A percentile compares a stretch with the other conserved stretches of the same genome.
Conservation (phyloP, 2,329 filamentous ascomycete species). For the Claviceps fusiformis region DNA sequence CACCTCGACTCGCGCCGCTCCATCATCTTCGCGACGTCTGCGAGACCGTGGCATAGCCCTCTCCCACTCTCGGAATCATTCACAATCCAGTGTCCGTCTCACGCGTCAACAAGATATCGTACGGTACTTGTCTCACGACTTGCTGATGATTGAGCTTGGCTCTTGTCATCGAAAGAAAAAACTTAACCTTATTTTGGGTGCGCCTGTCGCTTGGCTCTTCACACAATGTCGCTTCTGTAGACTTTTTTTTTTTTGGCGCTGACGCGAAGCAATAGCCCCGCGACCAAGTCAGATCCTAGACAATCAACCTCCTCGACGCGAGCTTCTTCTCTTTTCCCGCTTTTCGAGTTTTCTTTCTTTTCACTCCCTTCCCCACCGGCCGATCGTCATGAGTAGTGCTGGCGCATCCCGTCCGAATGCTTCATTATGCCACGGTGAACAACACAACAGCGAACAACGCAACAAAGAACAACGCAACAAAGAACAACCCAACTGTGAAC, state of each 20-base stretch:
- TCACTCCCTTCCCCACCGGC: neutral
- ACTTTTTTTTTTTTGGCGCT: neutral
- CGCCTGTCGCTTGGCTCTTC: neutral
- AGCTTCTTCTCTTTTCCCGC: neutral
- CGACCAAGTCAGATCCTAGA: neutral
- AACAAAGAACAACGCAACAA: no score
- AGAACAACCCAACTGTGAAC: no score
- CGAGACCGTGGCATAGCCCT: neutral
- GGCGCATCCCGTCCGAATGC: conserved; percentile 14
- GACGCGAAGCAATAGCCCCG: neutral
- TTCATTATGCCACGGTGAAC: conserved; percentile 13
- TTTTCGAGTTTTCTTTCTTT: neutral
- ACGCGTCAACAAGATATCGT: neutral
- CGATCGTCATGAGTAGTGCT: conserved; percentile 18
- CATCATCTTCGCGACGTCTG: conserved; percentile 6
- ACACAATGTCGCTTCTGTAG: neutral
- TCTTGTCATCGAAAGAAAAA: neutral
- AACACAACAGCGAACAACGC: no score
- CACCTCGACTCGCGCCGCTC: neutral
- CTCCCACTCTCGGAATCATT: neutral
- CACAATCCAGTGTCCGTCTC: neutral
- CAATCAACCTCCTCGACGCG: neutral
- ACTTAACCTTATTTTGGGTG: neutral
- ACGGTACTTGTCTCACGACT: neutral
- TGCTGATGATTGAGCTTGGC: neutral